Percentiles rank a stretch among this genome's conserved stretches.
These are phyloP conservation scores for Colletotrichum sp. DNA, from an alignment of 2,329 filamentous ascomycete species.

Conservation along the genomic window DNA sequence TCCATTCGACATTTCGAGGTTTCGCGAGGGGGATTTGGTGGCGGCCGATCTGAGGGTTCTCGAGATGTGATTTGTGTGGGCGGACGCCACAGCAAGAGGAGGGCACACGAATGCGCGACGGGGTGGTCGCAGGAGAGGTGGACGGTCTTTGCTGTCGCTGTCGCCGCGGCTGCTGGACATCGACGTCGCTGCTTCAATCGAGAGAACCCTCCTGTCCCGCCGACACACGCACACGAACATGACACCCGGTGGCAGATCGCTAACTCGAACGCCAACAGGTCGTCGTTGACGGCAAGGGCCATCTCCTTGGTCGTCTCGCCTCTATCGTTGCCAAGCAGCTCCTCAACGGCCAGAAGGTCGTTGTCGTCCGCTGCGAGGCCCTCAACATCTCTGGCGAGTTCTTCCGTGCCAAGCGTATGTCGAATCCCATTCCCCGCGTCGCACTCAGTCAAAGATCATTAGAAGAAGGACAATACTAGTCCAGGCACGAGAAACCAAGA, in stretches of 20 bases:
- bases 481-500: not conserved
- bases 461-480: not conserved
- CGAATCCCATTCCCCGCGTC: constrained; percentile 25
- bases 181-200: not conserved
- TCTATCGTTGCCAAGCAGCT: constrained; percentile 99
- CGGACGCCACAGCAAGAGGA: not conserved
- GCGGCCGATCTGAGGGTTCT: not conserved
- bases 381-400: constrained; percentile 99
- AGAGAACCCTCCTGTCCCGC: not conserved
- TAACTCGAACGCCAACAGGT: constrained; percentile 63
- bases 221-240: not conserved
- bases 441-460: not conserved
- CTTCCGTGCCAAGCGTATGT: constrained; percentile 99
- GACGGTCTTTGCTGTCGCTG: not conserved
- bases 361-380: constrained; percentile 97
- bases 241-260: not conserved
- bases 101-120: not conserved
- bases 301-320: constrained; percentile 98
- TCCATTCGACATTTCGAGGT: not conserved
- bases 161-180: not conserved
- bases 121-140: not conserved
- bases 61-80: not conserved
- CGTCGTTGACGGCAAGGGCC: constrained; percentile 99
- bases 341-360: constrained; percentile 98
- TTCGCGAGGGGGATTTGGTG: not conserved